phyloP scores from a whole-genome alignment of 2,329 filamentous ascomycete species.

The Aotearoamyces nothofagi region DNA sequence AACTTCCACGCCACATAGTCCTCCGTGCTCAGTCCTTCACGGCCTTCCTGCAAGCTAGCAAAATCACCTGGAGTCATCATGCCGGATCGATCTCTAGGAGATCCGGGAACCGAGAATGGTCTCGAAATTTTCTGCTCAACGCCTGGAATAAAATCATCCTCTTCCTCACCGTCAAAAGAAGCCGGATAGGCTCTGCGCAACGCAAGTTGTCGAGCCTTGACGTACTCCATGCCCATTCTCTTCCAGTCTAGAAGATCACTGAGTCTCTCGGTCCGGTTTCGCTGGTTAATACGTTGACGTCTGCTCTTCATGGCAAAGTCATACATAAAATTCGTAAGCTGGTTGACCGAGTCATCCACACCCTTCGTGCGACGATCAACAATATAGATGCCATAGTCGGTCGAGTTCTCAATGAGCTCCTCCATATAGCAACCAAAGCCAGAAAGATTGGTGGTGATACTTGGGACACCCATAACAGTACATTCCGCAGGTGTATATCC shows the following conservation, averaged over 20 bases:
- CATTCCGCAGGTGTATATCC: constrained; percentile 97
- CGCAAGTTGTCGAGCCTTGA: constrained; percentile 89
- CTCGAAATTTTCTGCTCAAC: constrained; percentile 91
- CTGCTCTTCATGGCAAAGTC: constrained; percentile 89
- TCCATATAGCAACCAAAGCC: constrained; percentile 99
- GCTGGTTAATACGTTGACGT: constrained; percentile 94
- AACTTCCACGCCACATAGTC: constrained; percentile 98
- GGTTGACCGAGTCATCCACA: constrained; percentile 93
- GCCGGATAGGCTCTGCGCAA: constrained; percentile 80
- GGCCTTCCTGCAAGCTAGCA: constrained; percentile 86
- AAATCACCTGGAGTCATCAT: constrained; percentile 99
- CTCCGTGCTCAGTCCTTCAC: constrained; percentile 85
- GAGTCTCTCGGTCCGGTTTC: constrained; percentile 87
- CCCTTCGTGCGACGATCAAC: constrained; percentile 92
- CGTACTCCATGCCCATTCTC: constrained; percentile 98
- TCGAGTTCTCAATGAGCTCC: constrained; percentile 93
- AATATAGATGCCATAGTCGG: constrained; percentile 98
- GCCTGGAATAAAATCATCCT: constrained; percentile 81
- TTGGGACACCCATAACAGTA: constrained; percentile 97
- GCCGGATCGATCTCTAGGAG: constrained; percentile 74
- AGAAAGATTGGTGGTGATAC: constrained; percentile 94
- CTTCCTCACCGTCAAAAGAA: constrained; percentile 67
- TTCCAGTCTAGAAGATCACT: constrained; percentile 98
- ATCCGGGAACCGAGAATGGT: constrained; percentile 86
- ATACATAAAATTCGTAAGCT: constrained; percentile 83